Base-by-base conservation (phyloP, 2,329 filamentous ascomycete genomes). In the Dothistroma septosporum region DNA sequence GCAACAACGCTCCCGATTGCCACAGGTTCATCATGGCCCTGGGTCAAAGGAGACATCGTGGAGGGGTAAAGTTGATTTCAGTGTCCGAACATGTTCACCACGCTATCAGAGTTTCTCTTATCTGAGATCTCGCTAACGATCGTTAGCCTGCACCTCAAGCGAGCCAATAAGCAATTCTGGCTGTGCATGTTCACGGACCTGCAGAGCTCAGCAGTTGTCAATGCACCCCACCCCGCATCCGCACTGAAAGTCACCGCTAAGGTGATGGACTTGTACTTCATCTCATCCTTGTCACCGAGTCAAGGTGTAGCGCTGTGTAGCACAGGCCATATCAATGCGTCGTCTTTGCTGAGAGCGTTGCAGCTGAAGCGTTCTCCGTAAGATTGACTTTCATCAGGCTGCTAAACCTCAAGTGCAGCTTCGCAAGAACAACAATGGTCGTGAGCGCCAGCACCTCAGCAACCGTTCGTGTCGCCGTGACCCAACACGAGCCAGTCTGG, bases 401-500 rank as follows among this genome's bases (percentile, higher is more conserved):
- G 16, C 50, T 11, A 7, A 31, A 4, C 2, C 24, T 16, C 31
- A 11, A 9, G 41, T 1, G 16, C 14, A 28, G 28, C 7, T 6
- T 14, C 21, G 9, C 12, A 50, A 53, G 50, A 44, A 14, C n/a
- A 52, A 5, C 54, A 46, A 33, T 7, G 19, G 60, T 6, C 35
- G 65, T 67, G 65, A 54, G 21, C 32, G 61, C 61, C 32, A 53
- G 56, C 14, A 47, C 49, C 28, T 56, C 57, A 44, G 35, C 57
- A 37, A 67, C 62, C 49, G 61, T 68, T 41, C 65, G 66, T 37
- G 65, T 69, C 31, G 65, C 65, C 35, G 65, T 67, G 12, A 79
- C 82, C 0, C 84, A 87, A 68, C 79, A 81, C 6, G 85, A 87
- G 70, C 83, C 85, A 0, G 78, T 76, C 1, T 87, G 84, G 84